Percentiles rank a stretch among this genome's conserved stretches.
Evolutionary conservation across 495 filamentous ascomycete species (phyloP).

Genomic region (Xeromyces bisporus): DNA sequence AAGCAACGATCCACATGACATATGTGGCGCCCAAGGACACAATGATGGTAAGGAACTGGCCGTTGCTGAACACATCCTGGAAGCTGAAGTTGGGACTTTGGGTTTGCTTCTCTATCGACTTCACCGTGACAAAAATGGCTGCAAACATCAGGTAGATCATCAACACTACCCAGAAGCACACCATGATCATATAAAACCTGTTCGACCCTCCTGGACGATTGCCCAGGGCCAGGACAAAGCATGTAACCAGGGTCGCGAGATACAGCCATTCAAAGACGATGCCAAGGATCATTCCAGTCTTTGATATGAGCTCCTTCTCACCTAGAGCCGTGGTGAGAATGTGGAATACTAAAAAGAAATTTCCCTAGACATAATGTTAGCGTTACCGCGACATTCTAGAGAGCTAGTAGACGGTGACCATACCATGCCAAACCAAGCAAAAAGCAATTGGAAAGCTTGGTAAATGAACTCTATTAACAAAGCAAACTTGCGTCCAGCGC

Average conservation of each 20-base stretch:
- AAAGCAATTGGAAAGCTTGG: conserved; percentile 90
- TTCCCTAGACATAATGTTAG: conserved; percentile 37
- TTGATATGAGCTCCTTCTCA: conserved; percentile 46
- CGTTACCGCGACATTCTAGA: neutral
- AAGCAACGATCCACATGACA: conserved; percentile 80
- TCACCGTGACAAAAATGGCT: conserved; percentile 85
- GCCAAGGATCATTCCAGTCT: conserved; percentile 58
- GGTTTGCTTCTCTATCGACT: conserved; percentile 57
- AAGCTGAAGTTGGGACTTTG: conserved; percentile 39
- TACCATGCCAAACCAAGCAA: conserved; percentile 94
- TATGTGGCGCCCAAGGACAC: conserved; percentile 85
- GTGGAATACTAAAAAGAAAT: conserved; percentile 98
- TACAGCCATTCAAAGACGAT: conserved; percentile 96
- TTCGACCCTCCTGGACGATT: conserved; percentile 93
- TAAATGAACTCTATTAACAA: conserved; percentile 87
- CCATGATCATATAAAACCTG: conserved; percentile 89
- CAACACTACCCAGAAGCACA: conserved; percentile 89
- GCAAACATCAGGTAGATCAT: conserved; percentile 94
- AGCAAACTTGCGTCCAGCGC: conserved; percentile 69
- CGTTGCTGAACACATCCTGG: conserved; percentile 61
- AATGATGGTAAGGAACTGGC: conserved; percentile 84
- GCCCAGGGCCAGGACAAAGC: conserved; percentile 87
- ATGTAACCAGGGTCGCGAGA: conserved; percentile 75
- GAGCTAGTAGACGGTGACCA: conserved; percentile 4
- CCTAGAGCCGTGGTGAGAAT: conserved; percentile 83